Base-by-base conservation (phyloP, 1,284 basidiomycete species). In the Spongispora temasekensis region DNA sequence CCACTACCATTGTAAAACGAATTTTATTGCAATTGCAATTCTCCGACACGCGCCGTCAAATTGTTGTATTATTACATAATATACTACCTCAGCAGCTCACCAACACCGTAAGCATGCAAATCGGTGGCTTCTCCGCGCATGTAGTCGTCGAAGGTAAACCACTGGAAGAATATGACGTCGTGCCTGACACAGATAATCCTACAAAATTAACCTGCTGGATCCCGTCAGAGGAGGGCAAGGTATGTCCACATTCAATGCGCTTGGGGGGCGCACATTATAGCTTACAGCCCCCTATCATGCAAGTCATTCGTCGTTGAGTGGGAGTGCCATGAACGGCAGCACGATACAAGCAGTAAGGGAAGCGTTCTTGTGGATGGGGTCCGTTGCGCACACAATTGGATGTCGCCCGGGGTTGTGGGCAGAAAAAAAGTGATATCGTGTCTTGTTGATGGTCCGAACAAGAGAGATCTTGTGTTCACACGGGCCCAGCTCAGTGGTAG, bases 381-480 rank as follows among this genome's bases (percentile, higher is more conserved):
- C 3, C 0, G 0, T 1, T 65, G 59, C 19, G 31, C 30, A 28
- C 0, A 3, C 7, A 1, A 0, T 0, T 0, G 1, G 4, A 12
- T 30, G 4, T 0, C 0, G 6, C 42, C 28, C 17, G 53, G 53
- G 23, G 17, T 1, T 9, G n/a, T 55, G 13, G 55, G 61, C 9
- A 25, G 32, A 23, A 9, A 4, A 1, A 27, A 50, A 13, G 2
- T 1, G 2, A 13, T 12, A 12, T 58, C 57, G 9, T 2, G 2
- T 21, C 27, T 54, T 5, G 2, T 17, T 10, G 9, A 2, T 13
- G 28, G 2, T 7, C 52, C 44, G 13, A 52, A 3, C 4, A 3
- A 1, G 2, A n/a, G 42, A 19, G 58, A 63, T 34, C 50, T 70
- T 12, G 46, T 65, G n/a, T 69, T 73, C 52, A 25, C 64, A 46